Base-by-base conservation (phyloP, 106 monocot genomes). In the Dendrobium officinale region DNA sequence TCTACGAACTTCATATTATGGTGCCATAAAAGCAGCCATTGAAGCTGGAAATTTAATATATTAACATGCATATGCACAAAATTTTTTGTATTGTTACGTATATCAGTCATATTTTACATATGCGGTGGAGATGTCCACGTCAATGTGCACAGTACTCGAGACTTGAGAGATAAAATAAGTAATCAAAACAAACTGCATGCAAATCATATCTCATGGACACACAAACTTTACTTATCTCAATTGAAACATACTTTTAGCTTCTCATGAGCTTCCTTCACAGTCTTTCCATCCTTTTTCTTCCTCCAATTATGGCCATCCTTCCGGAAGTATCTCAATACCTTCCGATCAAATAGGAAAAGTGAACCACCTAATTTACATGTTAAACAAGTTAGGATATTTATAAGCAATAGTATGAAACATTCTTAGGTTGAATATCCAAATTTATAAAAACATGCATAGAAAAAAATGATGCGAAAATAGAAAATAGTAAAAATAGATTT, bases 221-320 rank as follows among this genome's bases (percentile, higher is more conserved):
- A 37, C 37, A 37, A 37, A 37, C 37, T 37, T 37, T 37, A 37
- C 55, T 55, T 11, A 24, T 31, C 75, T 80, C 7, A 16, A 67
- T 75, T 13, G 8, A n/a, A n/a, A 78, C 85, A 80, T 82, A 97
- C 96, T 86, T 97, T 97, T 77, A 97, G 80, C 80, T 90, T 92
- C 86, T 97, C 96, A 87, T 97, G 96, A 78, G 96, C 96, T 90
- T 97, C 96, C 81, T 94, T 93, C 67, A 97, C 92, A 15, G 96
- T 97, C 82, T 97, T 97, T 56, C 93, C 93, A 88, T 97, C 96
- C 72, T 89, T 97, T 82, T 97, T 97, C 86, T 97, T 97, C 78
- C 93, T 85, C 96, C 96, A 97, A 78, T 88, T 94, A 80, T 97
- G 96, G 9, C 96, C 96, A 88, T 97, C 96, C 78, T 90, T 97